phyloP scores from a whole-genome alignment of 2,329 filamentous ascomycete species.

The Aureobasidium leucospermi region DNA sequence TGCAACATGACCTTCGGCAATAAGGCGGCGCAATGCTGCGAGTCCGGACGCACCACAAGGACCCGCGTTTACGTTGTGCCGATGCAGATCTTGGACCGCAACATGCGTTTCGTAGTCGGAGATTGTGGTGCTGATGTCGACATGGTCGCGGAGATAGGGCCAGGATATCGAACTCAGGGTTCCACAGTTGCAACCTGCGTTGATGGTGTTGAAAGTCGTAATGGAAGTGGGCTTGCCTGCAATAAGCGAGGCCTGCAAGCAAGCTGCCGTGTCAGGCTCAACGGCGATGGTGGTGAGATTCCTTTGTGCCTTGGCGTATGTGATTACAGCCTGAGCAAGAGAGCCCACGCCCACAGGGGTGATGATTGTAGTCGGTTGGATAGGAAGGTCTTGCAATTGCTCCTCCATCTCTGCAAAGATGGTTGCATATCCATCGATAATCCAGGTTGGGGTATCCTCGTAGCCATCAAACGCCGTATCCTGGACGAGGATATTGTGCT shows the following conservation, averaged over 20 bases:
- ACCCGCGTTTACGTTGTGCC: constrained; percentile 43
- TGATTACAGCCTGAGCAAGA: constrained; percentile 60
- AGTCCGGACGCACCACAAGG: constrained; percentile 56
- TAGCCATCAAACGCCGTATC: constrained; percentile 64
- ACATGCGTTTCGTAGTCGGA: constrained; percentile 56
- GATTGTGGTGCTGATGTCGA: constrained; percentile 55
- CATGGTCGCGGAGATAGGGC: constrained; percentile 49
- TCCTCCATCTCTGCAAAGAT: constrained; percentile 62
- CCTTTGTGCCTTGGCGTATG: constrained; percentile 50
- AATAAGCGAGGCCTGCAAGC: constrained; percentile 48
- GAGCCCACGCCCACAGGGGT: constrained; percentile 67
- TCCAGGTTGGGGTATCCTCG: constrained; percentile 60
- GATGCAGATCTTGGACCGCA: constrained; percentile 48
- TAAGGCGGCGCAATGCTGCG: constrained; percentile 50
- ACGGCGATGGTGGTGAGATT: constrained; percentile 52
- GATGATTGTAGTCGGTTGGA: constrained; percentile 46
- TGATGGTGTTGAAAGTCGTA: constrained; percentile 56
- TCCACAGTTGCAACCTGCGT: constrained; percentile 68
- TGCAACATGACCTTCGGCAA: constrained; percentile 31
- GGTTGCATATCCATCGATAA: constrained; percentile 70
- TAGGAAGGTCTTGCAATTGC: constrained; percentile 43
- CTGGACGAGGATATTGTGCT: constrained; percentile 52
- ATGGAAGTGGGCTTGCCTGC: constrained; percentile 44
- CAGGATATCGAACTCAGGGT: constrained; percentile 61
- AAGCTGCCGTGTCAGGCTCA: constrained; percentile 60